These are phyloP conservation scores for Penicillium sp. DNA, from an alignment of 2,329 filamentous ascomycete species.

Conservation along the genomic window DNA sequence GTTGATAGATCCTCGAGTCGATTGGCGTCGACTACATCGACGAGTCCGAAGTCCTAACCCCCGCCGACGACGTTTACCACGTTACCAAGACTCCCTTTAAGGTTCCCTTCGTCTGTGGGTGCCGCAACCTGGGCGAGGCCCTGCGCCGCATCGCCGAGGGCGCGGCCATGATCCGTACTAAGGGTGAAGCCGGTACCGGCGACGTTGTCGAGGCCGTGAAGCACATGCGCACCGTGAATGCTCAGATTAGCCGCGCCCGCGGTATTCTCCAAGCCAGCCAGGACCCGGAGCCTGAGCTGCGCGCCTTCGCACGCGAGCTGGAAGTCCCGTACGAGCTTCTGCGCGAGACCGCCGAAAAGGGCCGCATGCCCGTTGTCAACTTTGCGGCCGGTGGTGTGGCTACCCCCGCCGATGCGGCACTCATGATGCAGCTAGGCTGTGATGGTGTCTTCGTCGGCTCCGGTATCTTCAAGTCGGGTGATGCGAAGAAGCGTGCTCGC, in stretches of 20 bases:
- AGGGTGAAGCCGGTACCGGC: constrained; percentile 94
- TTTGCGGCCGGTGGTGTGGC: constrained; percentile 98
- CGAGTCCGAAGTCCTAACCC: constrained; percentile 94
- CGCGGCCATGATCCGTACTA: constrained; percentile 97
- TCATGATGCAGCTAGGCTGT: constrained; percentile 99
- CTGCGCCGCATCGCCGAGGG: constrained; percentile 85
- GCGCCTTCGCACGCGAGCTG: constrained; percentile 74
- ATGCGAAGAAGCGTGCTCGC: constrained; percentile 81
- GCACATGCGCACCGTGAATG: constrained; percentile 87
- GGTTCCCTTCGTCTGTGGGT: constrained; percentile 92
- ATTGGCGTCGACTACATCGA: constrained; percentile 97
- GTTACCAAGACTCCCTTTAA: constrained; percentile 80
- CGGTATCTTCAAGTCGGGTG: constrained; percentile 95
- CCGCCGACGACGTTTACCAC: constrained; percentile 83
- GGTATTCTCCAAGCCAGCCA: constrained; percentile 44
- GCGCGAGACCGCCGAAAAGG: constrained; percentile 78
- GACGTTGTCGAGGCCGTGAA: constrained; percentile 95
- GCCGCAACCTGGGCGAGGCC: constrained; percentile 88
- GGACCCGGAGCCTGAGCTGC: constrained; percentile 62
- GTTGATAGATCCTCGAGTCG: constrained; percentile 73
- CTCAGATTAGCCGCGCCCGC: constrained; percentile 68
- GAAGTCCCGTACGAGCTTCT: constrained; percentile 72
- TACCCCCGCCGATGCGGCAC: constrained; percentile 91
- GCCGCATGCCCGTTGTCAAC: constrained; percentile 89
- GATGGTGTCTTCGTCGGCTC: constrained; percentile 96